Evolutionary conservation across 1,284 basidiomycete species (phyloP), one percentile per base, ranked within the genome.

Genomic region (Stereum hirsutum): DNA sequence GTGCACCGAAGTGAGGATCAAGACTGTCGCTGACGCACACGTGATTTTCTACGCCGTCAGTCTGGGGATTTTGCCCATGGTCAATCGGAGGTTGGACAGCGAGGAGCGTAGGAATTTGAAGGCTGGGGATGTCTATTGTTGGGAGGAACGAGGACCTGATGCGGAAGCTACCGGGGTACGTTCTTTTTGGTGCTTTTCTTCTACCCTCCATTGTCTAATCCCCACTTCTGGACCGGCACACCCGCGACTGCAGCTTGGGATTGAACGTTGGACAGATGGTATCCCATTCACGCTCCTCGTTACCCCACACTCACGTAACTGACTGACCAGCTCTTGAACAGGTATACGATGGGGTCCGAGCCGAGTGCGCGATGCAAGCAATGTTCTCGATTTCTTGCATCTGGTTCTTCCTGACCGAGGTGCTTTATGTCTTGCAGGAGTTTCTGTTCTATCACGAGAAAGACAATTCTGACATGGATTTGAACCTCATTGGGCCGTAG

Each of bases 271-370:
- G 67, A 71, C 69, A 21, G 69, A 71, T 41, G 68, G 68, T 8
- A n/a, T n/a, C n/a, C n/a, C n/a, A n/a, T n/a, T n/a, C n/a, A n/a
- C n/a, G n/a, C n/a, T n/a, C n/a, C n/a, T n/a, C n/a, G n/a, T n/a
- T n/a, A n/a, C n/a, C n/a, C n/a, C n/a, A n/a, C n/a, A n/a, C n/a
- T n/a, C n/a, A n/a, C n/a, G n/a, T n/a, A n/a, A n/a, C n/a, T n/a
- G n/a, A n/a, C n/a, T n/a, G n/a, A n/a, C n/a, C n/a, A n/a, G n/a
- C n/a, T n/a, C n/a, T n/a, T n/a, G n/a, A n/a, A n/a, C n/a, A n/a
- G n/a, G n/a, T n/a, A 62, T 65, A 34, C 59, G 62, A 47, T 88
- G 85, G 85, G 82, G 83, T 1, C 82, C 82, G 11, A 84, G 81
- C 53, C 73, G 82, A 41, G 81, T 85, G 35, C 41, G 41, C 15